Evolutionary conservation across 345 rosid species (phyloP).

Genomic region (Syzygium oleosum): DNA sequence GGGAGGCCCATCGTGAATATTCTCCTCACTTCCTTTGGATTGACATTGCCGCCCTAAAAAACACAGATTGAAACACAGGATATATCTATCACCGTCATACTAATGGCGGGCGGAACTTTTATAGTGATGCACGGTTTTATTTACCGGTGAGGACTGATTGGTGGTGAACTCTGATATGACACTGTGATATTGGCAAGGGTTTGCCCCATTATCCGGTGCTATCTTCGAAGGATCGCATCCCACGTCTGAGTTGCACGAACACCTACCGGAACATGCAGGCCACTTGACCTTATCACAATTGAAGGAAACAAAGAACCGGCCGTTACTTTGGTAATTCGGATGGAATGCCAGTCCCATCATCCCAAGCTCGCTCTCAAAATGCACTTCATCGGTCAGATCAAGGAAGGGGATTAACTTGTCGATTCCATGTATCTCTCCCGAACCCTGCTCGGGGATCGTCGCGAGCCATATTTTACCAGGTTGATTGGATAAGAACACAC

Average conservation of each 20-base stretch:
- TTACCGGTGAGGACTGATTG: constrained; percentile 49
- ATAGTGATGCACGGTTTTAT: not conserved
- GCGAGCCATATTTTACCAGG: constrained; percentile 62
- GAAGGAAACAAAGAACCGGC: constrained; percentile 70
- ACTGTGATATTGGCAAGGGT: constrained; percentile 71
- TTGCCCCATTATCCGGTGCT: constrained; percentile 41
- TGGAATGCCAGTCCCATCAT: constrained; percentile 91
- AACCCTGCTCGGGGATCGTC: constrained; percentile 64
- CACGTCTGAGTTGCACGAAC: constrained; percentile 76
- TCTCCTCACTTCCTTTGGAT: constrained; percentile 76
- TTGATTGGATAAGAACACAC: constrained; percentile 66
- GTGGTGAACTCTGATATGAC: constrained; percentile 65
- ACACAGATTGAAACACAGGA: not conserved
- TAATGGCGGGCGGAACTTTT: not conserved
- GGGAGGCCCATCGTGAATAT: constrained; percentile 93
- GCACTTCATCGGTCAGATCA: constrained; percentile 68
- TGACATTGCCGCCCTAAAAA: constrained; percentile 52
- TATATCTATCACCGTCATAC: not conserved
- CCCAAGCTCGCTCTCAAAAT: constrained; percentile 50
- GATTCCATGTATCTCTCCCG: constrained; percentile 33
- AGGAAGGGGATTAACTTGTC: constrained; percentile 62
- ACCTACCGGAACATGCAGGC: constrained; percentile 64
- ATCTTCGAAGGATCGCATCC: constrained; percentile 82
- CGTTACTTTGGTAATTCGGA: constrained; percentile 55
- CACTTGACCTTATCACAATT: constrained; percentile 68